phyloP scores from a whole-genome alignment of 2,329 filamentous ascomycete genomes.

The Madurella fahalii region DNA sequence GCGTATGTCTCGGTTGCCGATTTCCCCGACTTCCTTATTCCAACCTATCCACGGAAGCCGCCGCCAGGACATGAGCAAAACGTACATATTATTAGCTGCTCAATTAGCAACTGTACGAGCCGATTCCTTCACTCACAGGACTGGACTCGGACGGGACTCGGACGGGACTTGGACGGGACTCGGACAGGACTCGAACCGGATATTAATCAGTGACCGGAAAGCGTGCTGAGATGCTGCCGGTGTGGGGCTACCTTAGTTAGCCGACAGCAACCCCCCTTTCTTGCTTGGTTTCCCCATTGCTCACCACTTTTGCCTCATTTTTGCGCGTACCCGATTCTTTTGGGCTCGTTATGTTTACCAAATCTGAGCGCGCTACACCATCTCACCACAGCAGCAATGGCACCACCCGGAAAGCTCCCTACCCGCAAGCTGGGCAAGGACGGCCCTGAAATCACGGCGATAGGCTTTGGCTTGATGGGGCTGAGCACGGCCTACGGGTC shows the following conservation, averaged over 20 bases:
- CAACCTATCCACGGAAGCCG: too few relatives aligned
- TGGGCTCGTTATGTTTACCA: neutral
- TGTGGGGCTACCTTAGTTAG: slow-evolving; percentile 6
- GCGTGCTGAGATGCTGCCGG: neutral
- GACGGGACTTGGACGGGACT: too few relatives aligned
- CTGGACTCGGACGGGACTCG: too few relatives aligned
- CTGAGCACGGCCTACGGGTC: slow-evolving; percentile 37
- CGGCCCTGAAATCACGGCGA: slow-evolving; percentile 47
- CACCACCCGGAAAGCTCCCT: slow-evolving; percentile 22
- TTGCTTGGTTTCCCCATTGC: neutral
- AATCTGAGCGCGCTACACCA: neutral
- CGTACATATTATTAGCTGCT: too few relatives aligned
- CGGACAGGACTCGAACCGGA: neutral
- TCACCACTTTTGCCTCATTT: neutral
- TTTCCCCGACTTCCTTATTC: too few relatives aligned
- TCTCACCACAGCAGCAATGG: slow-evolving; percentile 2
- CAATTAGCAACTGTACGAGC: too few relatives aligned
- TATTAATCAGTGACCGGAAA: slow-evolving; percentile 2
- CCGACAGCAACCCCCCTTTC: neutral
- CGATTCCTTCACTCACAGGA: too few relatives aligned
- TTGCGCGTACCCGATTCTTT: neutral
- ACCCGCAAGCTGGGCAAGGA: slow-evolving; percentile 47
- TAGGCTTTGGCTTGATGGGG: slow-evolving; percentile 55
- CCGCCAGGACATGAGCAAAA: too few relatives aligned
- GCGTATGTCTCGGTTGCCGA: too few relatives aligned